Conservation (phyloP, 371 early-diverging fungal genomes). For the Zychaea mexicana region DNA sequence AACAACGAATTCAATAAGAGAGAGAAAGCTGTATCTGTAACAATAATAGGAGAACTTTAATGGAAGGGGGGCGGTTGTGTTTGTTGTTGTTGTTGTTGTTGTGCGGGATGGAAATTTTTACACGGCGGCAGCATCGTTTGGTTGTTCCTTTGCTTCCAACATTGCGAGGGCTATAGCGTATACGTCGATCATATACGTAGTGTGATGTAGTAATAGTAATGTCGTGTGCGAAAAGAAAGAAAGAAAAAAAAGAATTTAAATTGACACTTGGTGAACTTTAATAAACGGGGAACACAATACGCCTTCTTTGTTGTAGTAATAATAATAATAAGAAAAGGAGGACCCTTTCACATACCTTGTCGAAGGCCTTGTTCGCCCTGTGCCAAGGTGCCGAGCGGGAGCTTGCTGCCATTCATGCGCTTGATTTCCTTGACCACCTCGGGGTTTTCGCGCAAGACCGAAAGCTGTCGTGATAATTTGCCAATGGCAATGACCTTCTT, state of each 20-base stretch:
- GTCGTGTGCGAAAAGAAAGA: not conserved
- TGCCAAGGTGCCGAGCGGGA: slow-evolving; percentile 35
- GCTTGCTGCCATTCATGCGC: slow-evolving; percentile 27
- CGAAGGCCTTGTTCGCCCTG: slow-evolving; percentile 38
- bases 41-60: slow-evolving; percentile 1
- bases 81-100: no score
- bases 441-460: slow-evolving; percentile 36
- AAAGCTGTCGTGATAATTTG: slow-evolving; percentile 34
- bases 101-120: no score
- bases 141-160: slow-evolving; percentile 2
- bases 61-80: not conserved
- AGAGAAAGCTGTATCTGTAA: not conserved
- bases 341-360: slow-evolving; percentile 31
- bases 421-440: slow-evolving; percentile 42
- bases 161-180: not conserved
- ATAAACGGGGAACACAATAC: not conserved
- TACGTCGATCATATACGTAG: not conserved
- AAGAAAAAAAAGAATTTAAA: not conserved
- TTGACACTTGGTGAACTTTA: slow-evolving; percentile 6
- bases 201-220: not conserved
- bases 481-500: slow-evolving; percentile 48
- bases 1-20: not conserved
- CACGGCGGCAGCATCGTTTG: not conserved
- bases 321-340: not conserved
- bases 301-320: not conserved